phyloP scores from a whole-genome alignment of 73 alveolate genomes.

The Paramecium sexaurelia region DNA sequence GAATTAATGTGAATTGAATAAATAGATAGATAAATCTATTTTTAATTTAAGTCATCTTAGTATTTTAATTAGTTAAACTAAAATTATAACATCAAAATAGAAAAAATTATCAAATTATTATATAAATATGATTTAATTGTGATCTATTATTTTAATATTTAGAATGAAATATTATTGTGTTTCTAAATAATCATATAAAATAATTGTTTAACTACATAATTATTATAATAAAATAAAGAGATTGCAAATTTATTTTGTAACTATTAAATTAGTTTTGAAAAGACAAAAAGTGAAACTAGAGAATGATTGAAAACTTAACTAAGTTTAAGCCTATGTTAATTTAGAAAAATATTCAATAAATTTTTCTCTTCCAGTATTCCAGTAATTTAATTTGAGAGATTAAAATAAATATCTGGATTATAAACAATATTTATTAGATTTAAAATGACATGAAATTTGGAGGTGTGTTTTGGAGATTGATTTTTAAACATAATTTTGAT shows the following conservation, averaged over 20 bases:
- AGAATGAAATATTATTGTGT: no score
- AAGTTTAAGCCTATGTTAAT: neutral
- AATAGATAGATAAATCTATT: no score
- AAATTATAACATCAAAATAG: no score
- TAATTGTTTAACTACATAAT: neutral
- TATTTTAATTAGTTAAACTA: no score
- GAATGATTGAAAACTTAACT: neutral
- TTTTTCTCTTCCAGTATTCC: conserved; percentile 17
- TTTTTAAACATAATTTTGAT: neutral
- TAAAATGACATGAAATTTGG: neutral
- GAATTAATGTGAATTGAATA: no score
- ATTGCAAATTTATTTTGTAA: neutral
- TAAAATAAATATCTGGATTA: neutral
- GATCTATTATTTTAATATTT: no score
- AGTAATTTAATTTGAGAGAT: neutral
- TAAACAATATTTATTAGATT: neutral
- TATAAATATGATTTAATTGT: no score
- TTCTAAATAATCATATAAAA: no score
- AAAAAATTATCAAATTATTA: no score
- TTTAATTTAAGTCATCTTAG: no score
- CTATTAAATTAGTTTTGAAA: neutral
- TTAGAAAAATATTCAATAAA: neutral
- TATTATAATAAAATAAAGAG: neutral
- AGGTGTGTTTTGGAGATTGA: neutral
- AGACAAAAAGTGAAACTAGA: neutral